Base-by-base conservation (phyloP, 345 rosid genomes). In the Turnera subulata region DNA sequence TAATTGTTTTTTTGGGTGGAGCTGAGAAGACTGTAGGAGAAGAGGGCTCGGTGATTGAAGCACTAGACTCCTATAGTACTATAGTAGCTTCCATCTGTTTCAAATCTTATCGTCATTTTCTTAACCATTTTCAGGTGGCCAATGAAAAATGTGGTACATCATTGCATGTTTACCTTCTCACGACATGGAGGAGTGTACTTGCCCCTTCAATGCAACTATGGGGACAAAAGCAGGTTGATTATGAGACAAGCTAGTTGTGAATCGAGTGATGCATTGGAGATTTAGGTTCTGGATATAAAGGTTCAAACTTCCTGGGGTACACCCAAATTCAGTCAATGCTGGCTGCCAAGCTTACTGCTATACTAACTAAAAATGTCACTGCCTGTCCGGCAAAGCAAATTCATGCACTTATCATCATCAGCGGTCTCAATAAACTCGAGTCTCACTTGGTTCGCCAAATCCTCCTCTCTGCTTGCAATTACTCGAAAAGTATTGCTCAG, bases 381-480 rank as follows among this genome's bases (percentile, higher is more conserved):
- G 50, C 68, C 43, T 46, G 14, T 29, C 91, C 78, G 22, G 70
- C 76, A 11, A 83, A 69, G 52, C 85, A 84, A 65, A 62, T 76
- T 22, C 89, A 82, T 57, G 80, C 80, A 22, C 72, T 58, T 44
- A 51, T 84, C 58, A 50, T 82, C 37, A 62, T 84, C 62, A 78
- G 46, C 57, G 53, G 65, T 19, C 35, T 65, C 44, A 45, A 39
- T 83, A 79, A 85, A 56, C 76, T 84, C 8, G 81, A 76, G 47
- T 65, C 83, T 20, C 64, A 76, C 17, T 66, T 86, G 35, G 59
- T 80, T 42, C 82, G 69, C 43, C 84, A 73, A 55, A 64, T 82
- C 17, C 81, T 80, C 42, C 69, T 50, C 1, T 63, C 75, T 29
- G 35, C 76, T 21, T 46, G 21, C 38, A 72, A 46, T 38, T 79